Percentiles rank a stretch among this genome's conserved stretches.
Conservation (phyloP, 108 stramenopile genomes). For the Pseudonitzschia pungens region DNA sequence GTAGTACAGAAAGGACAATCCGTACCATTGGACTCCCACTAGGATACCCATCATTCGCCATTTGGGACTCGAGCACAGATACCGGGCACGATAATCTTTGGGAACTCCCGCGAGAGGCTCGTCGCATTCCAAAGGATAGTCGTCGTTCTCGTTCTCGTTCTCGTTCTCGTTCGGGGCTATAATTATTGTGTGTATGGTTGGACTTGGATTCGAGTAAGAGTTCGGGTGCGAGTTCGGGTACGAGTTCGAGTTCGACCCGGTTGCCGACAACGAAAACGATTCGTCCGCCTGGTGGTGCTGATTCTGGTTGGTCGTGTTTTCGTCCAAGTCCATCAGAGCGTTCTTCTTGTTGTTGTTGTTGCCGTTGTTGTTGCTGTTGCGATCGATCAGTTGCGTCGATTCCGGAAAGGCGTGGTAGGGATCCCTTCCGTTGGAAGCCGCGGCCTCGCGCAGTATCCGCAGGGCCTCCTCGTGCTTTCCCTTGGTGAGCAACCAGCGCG, state of each 20-base stretch:
- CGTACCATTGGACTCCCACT: constrained; percentile 33
- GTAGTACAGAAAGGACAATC: constrained; percentile 52
- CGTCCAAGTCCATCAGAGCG: background rate
- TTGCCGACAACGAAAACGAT: no score
- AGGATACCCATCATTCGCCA: constrained; percentile 54
- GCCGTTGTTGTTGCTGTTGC: background rate
- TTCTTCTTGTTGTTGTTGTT: background rate
- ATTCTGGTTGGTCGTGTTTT: no score
- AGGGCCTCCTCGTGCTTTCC: constrained; percentile 61
- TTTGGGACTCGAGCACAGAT: constrained; percentile 37
- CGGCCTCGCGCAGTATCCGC: constrained; percentile 48
- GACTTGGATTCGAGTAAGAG: no score
- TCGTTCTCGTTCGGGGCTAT: no score
- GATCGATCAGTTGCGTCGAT: constrained; percentile 22
- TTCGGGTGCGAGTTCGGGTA: no score
- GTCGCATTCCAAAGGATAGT: background rate
- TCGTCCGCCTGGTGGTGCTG: no score
- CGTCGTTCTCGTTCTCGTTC: background rate
- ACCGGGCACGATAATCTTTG: constrained; percentile 1
- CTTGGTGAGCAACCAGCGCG: constrained; percentile 58
- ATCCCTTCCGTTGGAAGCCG: constrained; percentile 48
- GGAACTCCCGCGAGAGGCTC: background rate
- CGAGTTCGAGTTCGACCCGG: no score
- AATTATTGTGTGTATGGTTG: no score
- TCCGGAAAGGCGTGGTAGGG: constrained; percentile 41